Base-by-base conservation (phyloP, 208 protist species). In the Crithidia brevicula region DNA sequence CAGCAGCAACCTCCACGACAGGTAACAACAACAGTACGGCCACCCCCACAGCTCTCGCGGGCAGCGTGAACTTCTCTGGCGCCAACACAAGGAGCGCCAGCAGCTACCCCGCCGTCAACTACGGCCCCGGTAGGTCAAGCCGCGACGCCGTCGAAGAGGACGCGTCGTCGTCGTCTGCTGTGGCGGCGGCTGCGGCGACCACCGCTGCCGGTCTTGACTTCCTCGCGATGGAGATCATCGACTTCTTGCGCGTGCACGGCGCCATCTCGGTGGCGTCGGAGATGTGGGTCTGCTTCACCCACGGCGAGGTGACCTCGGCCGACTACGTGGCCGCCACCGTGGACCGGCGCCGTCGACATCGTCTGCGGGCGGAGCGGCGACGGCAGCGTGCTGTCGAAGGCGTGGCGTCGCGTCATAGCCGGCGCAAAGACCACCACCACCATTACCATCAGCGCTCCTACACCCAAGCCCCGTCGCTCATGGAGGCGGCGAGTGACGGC, bases 171-270 rank as follows among this genome's bases (percentile, higher is more conserved):
- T 28, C 59, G 7, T 38, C 40, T 1, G 68, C 43, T 4, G 45
- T 60, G n/a, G 61, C 59, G 4, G 53, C 61, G 38, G 27, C 59
- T 8, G 49, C 27, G n/a, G 46, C 57, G 13, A 64, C 79, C 18
- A 67, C 81, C 18, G 77, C 72, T 11, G 68, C 80, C 6, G 82
- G 82, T 9, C 27, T 79, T 3, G 82, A 85, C 46, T 79, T 82
- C 49, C 63, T 92, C 5, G 86, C 77, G 42, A 67, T 88, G 45
- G 89, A 91, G 45, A 74, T 88, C 11, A 83, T 95, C 16, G 89
- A 92, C 67, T 89, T 91, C 63, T 72, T 95, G 54, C 81, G 77
- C 15, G n/a, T 79, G 9, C 65, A 74, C 20, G 83, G 78, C 11
- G 84, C 64, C 9, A 59, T 95, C 25, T 70, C 54, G 13, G 72